These are phyloP conservation scores for Cladosporium sp. DNA, from an alignment of 2,329 filamentous ascomycete genomes.

Conservation along the genomic window DNA sequence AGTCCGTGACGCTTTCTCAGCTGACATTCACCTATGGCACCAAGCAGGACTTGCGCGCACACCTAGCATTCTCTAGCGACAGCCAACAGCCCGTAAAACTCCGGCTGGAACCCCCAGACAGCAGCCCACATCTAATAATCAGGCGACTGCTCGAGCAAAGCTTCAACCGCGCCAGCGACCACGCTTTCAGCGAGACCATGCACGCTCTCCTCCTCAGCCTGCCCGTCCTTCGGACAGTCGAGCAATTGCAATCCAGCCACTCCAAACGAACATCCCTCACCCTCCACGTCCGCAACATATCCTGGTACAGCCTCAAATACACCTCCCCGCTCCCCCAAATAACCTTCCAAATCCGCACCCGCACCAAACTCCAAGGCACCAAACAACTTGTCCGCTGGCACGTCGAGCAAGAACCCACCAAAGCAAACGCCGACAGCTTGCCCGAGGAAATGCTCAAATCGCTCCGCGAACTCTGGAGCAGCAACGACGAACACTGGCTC, in stretches of 20 bases:
- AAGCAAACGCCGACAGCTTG: neutral
- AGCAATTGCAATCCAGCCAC: slow-evolving; percentile 50
- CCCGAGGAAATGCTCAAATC: slow-evolving; percentile 29
- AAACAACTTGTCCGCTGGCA: slow-evolving; percentile 35
- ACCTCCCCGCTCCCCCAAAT: slow-evolving; percentile 32
- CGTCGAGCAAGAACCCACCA: slow-evolving; percentile 27
- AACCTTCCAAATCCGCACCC: slow-evolving; percentile 35
- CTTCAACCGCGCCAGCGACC: slow-evolving; percentile 50
- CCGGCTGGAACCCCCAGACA: slow-evolving; percentile 47
- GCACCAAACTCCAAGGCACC: slow-evolving; percentile 19
- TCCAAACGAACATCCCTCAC: slow-evolving; percentile 9
- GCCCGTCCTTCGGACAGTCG: slow-evolving; percentile 59
- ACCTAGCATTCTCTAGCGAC: slow-evolving; percentile 19
- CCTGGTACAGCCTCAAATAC: slow-evolving; percentile 39
- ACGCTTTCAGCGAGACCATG: slow-evolving; percentile 54
- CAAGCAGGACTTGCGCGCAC: slow-evolving; percentile 18
- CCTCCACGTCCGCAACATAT: slow-evolving; percentile 32
- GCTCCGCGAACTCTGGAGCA: slow-evolving; percentile 32
- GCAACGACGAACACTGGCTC: slow-evolving; percentile 32
- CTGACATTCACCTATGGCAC: slow-evolving; percentile 66
- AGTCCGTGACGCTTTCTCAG: slow-evolving; percentile 57
- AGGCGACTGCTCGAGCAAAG: slow-evolving; percentile 24
- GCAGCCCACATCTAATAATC: slow-evolving; percentile 28
- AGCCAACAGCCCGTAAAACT: slow-evolving; percentile 52
- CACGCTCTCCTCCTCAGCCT: slow-evolving; percentile 58